Evolutionary conservation across 768 basidiomycete genomes (phyloP), one percentile per base, ranked within the genome.

Genomic region (Pholiota molesta): DNA sequence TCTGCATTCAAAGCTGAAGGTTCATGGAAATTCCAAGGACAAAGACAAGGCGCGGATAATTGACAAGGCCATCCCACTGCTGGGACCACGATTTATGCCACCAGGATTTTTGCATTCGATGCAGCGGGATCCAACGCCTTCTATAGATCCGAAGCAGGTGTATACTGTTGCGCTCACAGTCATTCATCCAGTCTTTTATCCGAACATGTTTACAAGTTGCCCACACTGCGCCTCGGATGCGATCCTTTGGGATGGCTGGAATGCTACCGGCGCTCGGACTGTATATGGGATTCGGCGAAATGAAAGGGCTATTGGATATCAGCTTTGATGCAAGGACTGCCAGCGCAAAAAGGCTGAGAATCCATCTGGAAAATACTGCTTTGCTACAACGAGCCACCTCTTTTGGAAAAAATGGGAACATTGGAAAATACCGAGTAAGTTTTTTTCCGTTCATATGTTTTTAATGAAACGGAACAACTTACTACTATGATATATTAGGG

Each of bases 381-480:
- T 64, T 45, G 47, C 49, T 1, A 61, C 59, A 29, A 61, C 56
- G 5, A 64, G 31, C 40, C n/a, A 9, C 9, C 9, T 49, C 3
- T 61, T 60, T 26, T 64, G 59, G 59, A 52, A 33, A 17, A 57
- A 54, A 35, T 64, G 59, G 63, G 55, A 64, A n/a, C 55, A 55
- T 26, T 49, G 55, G 59, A 64, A 39, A 16, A 61, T 61, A 49
- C 63, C 59, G 11, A 28, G 62, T 64, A 33, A 29, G 63, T 58
- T 33, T 31, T 28, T n/a, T n/a, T n/a, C n/a, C n/a, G n/a, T 51
- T 28, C 8, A 16, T 29, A n/a, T 49, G 29, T 9, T 14, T 33
- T 3, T 21, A 39, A 6, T 10, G 9, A 31, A 31, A 54, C 16
- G 26, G 13, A n/a, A n/a, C n/a, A n/a, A 26, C 39, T 54, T 19